Percentiles rank a stretch among this genome's conserved stretches.
Conservation (phyloP, 1,284 basidiomycete genomes). For the Malassezia vespertilionis region DNA sequence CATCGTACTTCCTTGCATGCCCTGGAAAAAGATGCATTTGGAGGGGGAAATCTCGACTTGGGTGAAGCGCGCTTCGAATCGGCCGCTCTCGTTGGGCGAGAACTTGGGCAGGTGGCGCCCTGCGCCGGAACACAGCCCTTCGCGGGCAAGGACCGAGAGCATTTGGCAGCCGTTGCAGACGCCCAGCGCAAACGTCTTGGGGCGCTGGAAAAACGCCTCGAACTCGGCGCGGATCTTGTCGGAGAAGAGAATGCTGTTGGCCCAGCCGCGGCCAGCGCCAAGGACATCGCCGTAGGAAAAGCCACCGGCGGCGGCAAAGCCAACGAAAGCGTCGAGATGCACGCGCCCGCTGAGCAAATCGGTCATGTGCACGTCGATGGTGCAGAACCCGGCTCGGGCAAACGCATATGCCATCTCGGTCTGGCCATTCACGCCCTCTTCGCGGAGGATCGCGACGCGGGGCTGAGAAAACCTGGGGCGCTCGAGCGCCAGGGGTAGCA, state of each 20-base stretch:
- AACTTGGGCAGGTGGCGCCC: conserved; percentile 70
- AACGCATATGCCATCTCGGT: conserved; percentile 99
- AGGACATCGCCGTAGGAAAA: conserved; percentile 98
- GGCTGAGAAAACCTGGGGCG: conserved; percentile 54
- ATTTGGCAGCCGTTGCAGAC: conserved; percentile 99
- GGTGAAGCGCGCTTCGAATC: conserved; percentile 78
- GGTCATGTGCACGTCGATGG: conserved; percentile 95
- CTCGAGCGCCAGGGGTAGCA: conserved; percentile 20
- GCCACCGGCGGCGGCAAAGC: conserved; percentile 87
- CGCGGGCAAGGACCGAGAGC: conserved; percentile 65
- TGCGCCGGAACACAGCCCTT: conserved; percentile 69
- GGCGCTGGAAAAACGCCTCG: conserved; percentile 57
- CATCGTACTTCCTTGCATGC: conserved; percentile 73
- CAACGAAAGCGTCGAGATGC: conserved; percentile 62
- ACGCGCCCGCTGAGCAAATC: conserved; percentile 70
- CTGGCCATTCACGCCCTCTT: conserved; percentile 97
- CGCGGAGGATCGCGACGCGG: conserved; percentile 84
- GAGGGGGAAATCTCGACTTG: conserved; percentile 62
- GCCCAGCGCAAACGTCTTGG: conserved; percentile 75
- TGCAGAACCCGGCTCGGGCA: conserved; percentile 78
- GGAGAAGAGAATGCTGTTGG: conserved; percentile 79
- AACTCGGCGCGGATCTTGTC: conserved; percentile 65
- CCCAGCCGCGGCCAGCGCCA: conserved; percentile 96
- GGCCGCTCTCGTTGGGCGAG: conserved; percentile 74
- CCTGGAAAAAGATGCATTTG: conserved; percentile 70